phyloP scores from a whole-genome alignment of 768 basidiomycete species.

The Termitomyces sp. region DNA sequence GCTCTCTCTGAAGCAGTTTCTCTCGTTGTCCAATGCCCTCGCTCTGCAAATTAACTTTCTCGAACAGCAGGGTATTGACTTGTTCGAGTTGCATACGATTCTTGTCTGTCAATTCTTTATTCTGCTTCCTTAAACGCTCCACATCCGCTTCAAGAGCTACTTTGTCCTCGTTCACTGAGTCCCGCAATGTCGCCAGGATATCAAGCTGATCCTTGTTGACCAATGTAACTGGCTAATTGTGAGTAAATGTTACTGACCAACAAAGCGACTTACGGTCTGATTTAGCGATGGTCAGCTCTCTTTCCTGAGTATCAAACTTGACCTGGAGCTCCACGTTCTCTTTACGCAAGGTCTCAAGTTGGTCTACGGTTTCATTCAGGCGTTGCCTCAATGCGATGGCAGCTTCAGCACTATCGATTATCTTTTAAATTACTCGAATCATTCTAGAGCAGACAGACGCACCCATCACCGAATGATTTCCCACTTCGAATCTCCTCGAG shows the following conservation, averaged over 20 bases:
- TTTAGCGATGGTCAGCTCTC: conserved; percentile 77
- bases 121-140: conserved; percentile 55
- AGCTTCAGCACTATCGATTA: conserved; percentile 63
- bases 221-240: conserved; percentile 62
- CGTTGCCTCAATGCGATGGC: conserved; percentile 85
- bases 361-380: conserved; percentile 81
- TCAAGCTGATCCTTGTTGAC: conserved; percentile 94
- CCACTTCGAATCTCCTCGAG: conserved; percentile 88
- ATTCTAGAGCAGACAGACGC: conserved; percentile 16
- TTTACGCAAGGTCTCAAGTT: conserved; percentile 67
- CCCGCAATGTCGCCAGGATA: conserved; percentile 78
- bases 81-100: conserved; percentile 89
- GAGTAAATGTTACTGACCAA: not conserved
- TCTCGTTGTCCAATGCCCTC: conserved; percentile 90
- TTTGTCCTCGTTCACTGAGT: conserved; percentile 88
- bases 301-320: conserved; percentile 51
- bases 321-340: conserved; percentile 70
- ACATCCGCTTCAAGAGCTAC: conserved; percentile 66
- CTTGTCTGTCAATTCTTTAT: conserved; percentile 74
- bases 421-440: conserved; percentile 3
- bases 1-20: conserved; percentile 79
- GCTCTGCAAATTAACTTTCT: conserved; percentile 87
- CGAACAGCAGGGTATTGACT: conserved; percentile 76
- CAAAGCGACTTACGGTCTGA: conserved; percentile 63
- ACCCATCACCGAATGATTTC: conserved; percentile 83